Evolutionary conservation across 768 basidiomycete species (phyloP).

Genomic region (Pleurotus tuber-regium): DNA sequence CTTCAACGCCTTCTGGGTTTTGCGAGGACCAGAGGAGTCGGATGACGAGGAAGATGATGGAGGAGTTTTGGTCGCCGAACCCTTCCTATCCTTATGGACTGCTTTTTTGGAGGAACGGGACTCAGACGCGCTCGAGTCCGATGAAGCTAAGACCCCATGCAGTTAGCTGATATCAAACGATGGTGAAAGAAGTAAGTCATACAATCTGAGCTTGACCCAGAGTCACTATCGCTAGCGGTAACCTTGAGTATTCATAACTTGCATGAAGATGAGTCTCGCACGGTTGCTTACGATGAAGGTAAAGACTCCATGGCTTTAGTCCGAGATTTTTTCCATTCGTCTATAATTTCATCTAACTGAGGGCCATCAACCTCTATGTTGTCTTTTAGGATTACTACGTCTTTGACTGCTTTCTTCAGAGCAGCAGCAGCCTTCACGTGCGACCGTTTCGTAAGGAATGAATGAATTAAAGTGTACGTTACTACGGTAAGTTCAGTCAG

Average conservation of each 20-base stretch:
- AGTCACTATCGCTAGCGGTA: conserved; percentile 25
- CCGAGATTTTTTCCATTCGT: conserved; percentile 53
- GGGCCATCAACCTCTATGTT: conserved; percentile 44
- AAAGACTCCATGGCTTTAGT: conserved; percentile 21
- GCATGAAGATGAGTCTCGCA: neutral
- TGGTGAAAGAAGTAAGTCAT: neutral
- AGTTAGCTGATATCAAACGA: neutral
- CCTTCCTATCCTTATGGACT: neutral
- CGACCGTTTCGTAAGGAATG: conserved; percentile 64
- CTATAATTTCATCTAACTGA: conserved; percentile 62
- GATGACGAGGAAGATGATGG: neutral
- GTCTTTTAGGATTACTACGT: conserved; percentile 59
- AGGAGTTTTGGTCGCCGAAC: neutral
- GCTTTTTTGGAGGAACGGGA: conserved; percentile 2
- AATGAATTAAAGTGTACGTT: conserved; percentile 74
- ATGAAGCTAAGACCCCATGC: conserved; percentile 9
- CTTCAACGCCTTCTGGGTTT: neutral
- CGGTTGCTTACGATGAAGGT: conserved; percentile 4
- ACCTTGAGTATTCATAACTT: conserved; percentile 12
- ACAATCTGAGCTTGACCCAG: conserved; percentile 23
- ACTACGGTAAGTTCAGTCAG: conserved; percentile 35
- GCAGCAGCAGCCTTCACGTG: conserved; percentile 72
- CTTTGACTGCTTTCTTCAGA: conserved; percentile 71
- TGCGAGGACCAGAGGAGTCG: neutral
- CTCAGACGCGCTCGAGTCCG: conserved; percentile 9